These are phyloP conservation scores for Pulveroboletus sp. DNA, from an alignment of 768 basidiomycete genomes.

Conservation along the genomic window DNA sequence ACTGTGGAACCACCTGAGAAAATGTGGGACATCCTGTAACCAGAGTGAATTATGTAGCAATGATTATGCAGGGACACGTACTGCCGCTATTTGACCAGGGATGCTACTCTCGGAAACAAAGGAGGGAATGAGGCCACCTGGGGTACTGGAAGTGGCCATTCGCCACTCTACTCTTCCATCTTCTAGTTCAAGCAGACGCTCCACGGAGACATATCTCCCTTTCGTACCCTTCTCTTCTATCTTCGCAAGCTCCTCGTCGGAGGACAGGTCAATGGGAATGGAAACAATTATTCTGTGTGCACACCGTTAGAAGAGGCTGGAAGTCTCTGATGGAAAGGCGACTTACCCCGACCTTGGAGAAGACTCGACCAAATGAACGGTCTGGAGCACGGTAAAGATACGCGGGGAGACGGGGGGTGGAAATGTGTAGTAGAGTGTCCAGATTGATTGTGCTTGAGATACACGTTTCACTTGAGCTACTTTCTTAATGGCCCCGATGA, in stretches of 20 bases:
- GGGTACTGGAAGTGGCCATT: constrained; percentile 73
- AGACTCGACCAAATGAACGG: constrained; percentile 46
- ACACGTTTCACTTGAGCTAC: constrained; percentile 58
- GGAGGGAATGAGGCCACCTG: constrained; percentile 64
- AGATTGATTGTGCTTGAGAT: constrained; percentile 60
- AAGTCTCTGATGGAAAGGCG: neutral
- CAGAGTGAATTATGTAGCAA: constrained; percentile 1
- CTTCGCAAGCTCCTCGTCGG: constrained; percentile 52
- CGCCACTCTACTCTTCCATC: constrained; percentile 69
- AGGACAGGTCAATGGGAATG: constrained; percentile 62
- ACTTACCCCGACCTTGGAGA: constrained; percentile 59
- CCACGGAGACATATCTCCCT: constrained; percentile 68
- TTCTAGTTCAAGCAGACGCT: constrained; percentile 57
- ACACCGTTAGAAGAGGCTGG: neutral
- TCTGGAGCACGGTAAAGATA: constrained; percentile 71
- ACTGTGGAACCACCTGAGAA: constrained; percentile 59
- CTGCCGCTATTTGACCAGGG: constrained; percentile 58
- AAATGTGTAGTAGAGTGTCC: constrained; percentile 72
- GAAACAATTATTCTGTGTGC: constrained; percentile 42
- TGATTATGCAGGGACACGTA: constrained; percentile 21
- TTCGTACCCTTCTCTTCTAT: constrained; percentile 60
- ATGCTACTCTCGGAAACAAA: constrained; percentile 60
- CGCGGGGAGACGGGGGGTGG: constrained; percentile 66
- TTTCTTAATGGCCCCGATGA: constrained; percentile 59
- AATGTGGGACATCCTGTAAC: constrained; percentile 65